Evolutionary conservation across 2,329 filamentous ascomycete species (phyloP).

Genomic region (Massarina eburnea): DNA sequence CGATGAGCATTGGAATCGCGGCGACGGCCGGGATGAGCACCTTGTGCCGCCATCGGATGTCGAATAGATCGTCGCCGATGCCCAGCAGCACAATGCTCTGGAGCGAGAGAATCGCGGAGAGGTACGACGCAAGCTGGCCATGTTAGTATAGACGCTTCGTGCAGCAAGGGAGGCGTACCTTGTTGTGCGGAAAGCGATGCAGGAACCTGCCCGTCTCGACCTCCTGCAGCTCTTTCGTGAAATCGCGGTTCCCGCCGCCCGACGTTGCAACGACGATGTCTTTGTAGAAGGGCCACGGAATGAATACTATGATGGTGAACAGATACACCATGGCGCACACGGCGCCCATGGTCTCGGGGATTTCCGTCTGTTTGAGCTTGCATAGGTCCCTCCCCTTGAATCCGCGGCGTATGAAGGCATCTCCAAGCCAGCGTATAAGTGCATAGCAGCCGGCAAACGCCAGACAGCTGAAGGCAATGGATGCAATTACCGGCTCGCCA

Average conservation of each 20-base stretch:
- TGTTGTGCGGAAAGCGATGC: conserved; percentile 91
- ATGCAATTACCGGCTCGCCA: conserved; percentile 86
- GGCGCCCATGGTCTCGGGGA: conserved; percentile 95
- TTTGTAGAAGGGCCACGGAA: conserved; percentile 97
- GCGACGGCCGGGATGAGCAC: conserved; percentile 96
- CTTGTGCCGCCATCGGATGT: conserved; percentile 98
- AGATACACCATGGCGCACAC: conserved; percentile 92
- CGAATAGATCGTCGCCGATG: conserved; percentile 93
- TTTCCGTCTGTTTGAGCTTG: conserved; percentile 72
- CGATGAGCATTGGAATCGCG: conserved; percentile 87
- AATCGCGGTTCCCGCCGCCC: conserved; percentile 87
- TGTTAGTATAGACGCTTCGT: conserved; percentile 7
- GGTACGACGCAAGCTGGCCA: conserved; percentile 81
- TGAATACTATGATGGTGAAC: conserved; percentile 84
- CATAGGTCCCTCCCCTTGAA: conserved; percentile 88
- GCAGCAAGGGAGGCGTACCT: conserved; percentile 56
- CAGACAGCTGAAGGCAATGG: conserved; percentile 80
- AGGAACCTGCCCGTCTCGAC: conserved; percentile 82
- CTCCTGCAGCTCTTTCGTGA: conserved; percentile 71
- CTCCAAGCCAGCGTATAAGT: conserved; percentile 90
- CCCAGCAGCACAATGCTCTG: conserved; percentile 90
- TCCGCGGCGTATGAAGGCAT: conserved; percentile 83
- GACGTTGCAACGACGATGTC: conserved; percentile 95
- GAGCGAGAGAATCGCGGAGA: conserved; percentile 89
- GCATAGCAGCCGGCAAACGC: conserved; percentile 81